Evolutionary conservation across 495 filamentous ascomycete genomes (phyloP), one percentile per base, ranked within the genome.

Genomic region (Hyaloscypha hepaticicola): DNA sequence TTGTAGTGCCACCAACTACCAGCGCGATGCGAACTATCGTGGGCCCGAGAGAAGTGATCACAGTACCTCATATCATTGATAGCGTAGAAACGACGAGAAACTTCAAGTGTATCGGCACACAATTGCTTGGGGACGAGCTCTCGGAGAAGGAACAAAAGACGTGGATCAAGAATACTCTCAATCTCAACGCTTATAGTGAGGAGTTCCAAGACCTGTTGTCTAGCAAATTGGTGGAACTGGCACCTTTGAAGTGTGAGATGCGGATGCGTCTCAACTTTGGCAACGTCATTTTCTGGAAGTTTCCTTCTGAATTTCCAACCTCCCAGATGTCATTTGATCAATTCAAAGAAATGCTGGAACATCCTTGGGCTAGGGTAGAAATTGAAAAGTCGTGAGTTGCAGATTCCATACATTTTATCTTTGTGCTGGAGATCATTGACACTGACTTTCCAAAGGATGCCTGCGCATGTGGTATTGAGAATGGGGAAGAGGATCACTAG

Each of bases 181-280:
- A 19, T 11, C n/a, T 57, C 6, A 25, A 34, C 1, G 29, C 49
- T 6, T 65, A 71, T 33, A 52, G 31, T 14, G 57, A 55, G 12
- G 64, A 27, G 21, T 63, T 76, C n/a, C 55, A 55, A 8, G 5
- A 69, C 1, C 61, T 60, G 34, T 51, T 77, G 21, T 66, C 53
- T 22, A 69, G 64, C 26, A 62, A 55, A 31, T 57, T 77, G 1
- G 55, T 65, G 38, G 68, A 63, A 29, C 67, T 75, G 14, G 64
- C 70, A 21, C 55, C 63, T 55, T 41, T 74, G 27, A 67, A 69
- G 8, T 29, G 75, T 19, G 71, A 78, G 33, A 69, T 86, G 34
- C 75, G 77, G 1, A 78, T 91, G 80, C 78, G 83, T 24, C 77
- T 88, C 3, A 76, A 80, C 33, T 81, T 90, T 50, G 88, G 88